Evolutionary conservation across 805 yeast genomes (phyloP).

Genomic region (Sugiyamaella americana): DNA sequence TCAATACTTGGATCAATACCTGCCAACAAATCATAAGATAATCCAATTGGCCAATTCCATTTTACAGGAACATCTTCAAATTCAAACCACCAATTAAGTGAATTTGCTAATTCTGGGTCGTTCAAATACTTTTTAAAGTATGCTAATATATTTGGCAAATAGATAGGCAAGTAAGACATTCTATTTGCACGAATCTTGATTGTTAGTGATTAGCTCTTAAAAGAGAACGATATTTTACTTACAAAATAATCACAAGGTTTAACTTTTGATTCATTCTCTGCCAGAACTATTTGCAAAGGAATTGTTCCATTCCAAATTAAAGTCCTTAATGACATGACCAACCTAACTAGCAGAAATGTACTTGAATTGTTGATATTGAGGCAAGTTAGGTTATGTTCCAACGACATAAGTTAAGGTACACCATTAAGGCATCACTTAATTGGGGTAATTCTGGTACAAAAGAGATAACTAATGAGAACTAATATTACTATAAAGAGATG

Average conservation of each 20-base stretch:
- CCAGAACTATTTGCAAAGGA: slow-evolving; percentile 24
- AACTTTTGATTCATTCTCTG: slow-evolving; percentile 18
- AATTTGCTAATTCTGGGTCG: slow-evolving; percentile 20
- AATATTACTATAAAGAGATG: no score
- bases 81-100: slow-evolving; percentile 56
- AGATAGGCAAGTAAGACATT: slow-evolving; percentile 25
- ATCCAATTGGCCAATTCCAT: slow-evolving; percentile 72
- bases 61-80: slow-evolving; percentile 55
- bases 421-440: no score
- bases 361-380: no score
- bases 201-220: slow-evolving; percentile 5
- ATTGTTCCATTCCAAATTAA: slow-evolving; percentile 27
- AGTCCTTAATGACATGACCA: background rate
- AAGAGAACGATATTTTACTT: background rate
- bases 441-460: no score
- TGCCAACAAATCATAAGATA: slow-evolving; percentile 51
- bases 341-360: no score
- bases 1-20: slow-evolving; percentile 32
- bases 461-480: no score
- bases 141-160: slow-evolving; percentile 17
- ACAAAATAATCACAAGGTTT: background rate
- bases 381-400: no score
- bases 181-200: slow-evolving; percentile 17
- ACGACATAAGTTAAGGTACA: no score
- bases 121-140: slow-evolving; percentile 25